Evolutionary conservation across 2,329 filamentous ascomycete genomes (phyloP).

Genomic region (Penicillium sp.): DNA sequence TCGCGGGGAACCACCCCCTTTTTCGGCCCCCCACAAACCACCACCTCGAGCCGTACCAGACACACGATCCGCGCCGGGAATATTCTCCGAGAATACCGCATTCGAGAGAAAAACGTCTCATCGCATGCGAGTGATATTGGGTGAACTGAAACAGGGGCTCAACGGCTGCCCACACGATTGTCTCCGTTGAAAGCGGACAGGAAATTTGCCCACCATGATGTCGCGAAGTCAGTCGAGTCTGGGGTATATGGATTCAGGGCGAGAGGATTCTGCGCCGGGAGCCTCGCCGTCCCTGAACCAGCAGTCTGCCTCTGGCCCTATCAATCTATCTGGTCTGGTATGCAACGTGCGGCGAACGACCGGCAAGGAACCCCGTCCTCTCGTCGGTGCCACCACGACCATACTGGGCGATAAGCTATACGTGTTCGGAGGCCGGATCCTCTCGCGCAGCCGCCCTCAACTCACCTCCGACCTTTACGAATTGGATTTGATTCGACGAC

Average conservation of each 20-base stretch:
- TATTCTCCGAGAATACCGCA: conserved; percentile 1
- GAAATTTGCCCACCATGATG: conserved; percentile 31
- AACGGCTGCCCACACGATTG: conserved; percentile 2
- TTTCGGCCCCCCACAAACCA: conserved; percentile 2
- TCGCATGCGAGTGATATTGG: conserved; percentile 6
- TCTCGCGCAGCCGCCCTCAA: conserved; percentile 80
- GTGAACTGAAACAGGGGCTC: conserved; percentile 1
- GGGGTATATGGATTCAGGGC: conserved; percentile 34
- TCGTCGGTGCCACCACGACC: conserved; percentile 93
- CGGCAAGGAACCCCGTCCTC: conserved; percentile 81
- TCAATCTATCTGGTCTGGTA: conserved; percentile 65
- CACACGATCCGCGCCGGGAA: conserved; percentile 3
- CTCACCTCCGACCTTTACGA: conserved; percentile 92
- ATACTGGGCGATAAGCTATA: conserved; percentile 94
- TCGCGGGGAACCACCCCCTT: conserved; percentile 14
- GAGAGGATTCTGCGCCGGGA: conserved; percentile 35
- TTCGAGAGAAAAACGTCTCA: neutral
- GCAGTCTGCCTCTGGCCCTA: conserved; percentile 45
- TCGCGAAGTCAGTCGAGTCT: conserved; percentile 43
- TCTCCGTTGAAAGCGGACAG: conserved; percentile 7
- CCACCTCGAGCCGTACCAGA: neutral
- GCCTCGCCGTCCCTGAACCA: conserved; percentile 32
- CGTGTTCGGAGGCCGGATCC: conserved; percentile 86
- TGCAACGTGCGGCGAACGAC: conserved; percentile 78
- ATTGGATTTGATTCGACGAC: conserved; percentile 81